phyloP scores from a whole-genome alignment of 306 rosid genomes.

The Gastrolobium villosum region DNA sequence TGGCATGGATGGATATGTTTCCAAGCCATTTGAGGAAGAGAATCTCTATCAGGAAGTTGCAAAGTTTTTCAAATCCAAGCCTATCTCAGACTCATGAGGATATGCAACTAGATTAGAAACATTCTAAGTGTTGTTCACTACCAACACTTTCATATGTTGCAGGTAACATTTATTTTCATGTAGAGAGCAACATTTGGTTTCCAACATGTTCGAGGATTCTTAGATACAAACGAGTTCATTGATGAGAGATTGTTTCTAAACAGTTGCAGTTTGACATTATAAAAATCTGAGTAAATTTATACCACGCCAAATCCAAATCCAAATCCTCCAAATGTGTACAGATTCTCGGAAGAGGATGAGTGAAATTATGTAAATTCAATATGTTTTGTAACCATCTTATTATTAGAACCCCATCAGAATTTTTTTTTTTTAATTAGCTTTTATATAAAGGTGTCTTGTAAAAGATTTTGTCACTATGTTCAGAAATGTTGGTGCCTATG shows the following conservation, averaged over 20 bases:
- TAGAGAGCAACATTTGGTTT: constrained; percentile 30
- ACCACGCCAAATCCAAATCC: constrained; percentile 50
- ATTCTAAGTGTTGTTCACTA: neutral
- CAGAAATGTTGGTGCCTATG: neutral
- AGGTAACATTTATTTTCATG: constrained; percentile 24
- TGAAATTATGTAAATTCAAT: constrained; percentile 59
- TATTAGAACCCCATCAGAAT: constrained; percentile 30
- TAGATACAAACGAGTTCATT: neutral
- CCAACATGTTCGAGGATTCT: neutral
- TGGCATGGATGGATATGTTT: constrained; percentile 95
- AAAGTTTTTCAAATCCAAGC: constrained; percentile 67
- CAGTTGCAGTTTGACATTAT: constrained; percentile 43
- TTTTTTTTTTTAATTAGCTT: constrained; percentile 16
- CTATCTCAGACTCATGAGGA: constrained; percentile 47
- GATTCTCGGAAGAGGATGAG: constrained; percentile 53
- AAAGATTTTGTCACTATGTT: constrained; percentile 5
- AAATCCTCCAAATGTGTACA: constrained; percentile 53
- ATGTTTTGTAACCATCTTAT: constrained; percentile 44
- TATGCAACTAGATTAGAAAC: neutral
- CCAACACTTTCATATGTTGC: constrained; percentile 48
- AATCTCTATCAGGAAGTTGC: constrained; percentile 87
- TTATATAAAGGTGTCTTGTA: constrained; percentile 37
- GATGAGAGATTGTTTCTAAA: constrained; percentile 52
- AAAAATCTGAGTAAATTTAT: constrained; percentile 56
- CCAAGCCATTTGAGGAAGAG: constrained; percentile 94